These are phyloP conservation scores for Penicillium salamii DNA, from an alignment of 495 filamentous ascomycete species.

Conservation along the genomic window DNA sequence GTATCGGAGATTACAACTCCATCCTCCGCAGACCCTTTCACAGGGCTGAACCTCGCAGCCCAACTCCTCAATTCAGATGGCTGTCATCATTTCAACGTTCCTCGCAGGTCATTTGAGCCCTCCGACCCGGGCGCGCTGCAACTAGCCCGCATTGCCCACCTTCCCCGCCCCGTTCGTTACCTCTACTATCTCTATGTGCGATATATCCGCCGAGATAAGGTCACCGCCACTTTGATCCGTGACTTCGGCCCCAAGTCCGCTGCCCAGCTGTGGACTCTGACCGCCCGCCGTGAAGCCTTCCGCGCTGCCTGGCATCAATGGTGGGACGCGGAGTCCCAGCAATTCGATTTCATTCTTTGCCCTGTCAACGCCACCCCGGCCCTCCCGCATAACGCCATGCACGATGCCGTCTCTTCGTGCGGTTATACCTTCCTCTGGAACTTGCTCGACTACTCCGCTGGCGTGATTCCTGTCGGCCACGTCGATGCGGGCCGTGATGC, in stretches of 20 bases:
- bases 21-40: slow-evolving; percentile 59
- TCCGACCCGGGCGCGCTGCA: slow-evolving; percentile 76
- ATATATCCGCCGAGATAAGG: slow-evolving; percentile 69
- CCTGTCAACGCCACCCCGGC: slow-evolving; percentile 91
- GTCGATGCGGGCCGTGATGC: slow-evolving; percentile 70
- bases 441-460: slow-evolving; percentile 82
- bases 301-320: slow-evolving; percentile 76
- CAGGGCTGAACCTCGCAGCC: slow-evolving; percentile 75
- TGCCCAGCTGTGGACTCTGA: slow-evolving; percentile 78
- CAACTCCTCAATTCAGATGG: slow-evolving; percentile 86
- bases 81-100: slow-evolving; percentile 75
- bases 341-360: slow-evolving; percentile 76
- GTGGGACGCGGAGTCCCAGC: slow-evolving; percentile 64
- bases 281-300: slow-evolving; percentile 72
- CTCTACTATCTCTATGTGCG: slow-evolving; percentile 87
- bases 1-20: slow-evolving; percentile 69
- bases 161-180: slow-evolving; percentile 73
- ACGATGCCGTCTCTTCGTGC: slow-evolving; percentile 79
- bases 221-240: slow-evolving; percentile 75
- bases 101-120: slow-evolving; percentile 73
- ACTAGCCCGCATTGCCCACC: slow-evolving; percentile 67
- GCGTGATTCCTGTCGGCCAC: slow-evolving; percentile 82
- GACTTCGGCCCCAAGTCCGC: slow-evolving; percentile 69
- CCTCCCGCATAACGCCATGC: slow-evolving; percentile 84
- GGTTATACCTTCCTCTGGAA: slow-evolving; percentile 98